phyloP scores from a whole-genome alignment of 768 basidiomycete genomes.

The Psilocybe sp. region DNA sequence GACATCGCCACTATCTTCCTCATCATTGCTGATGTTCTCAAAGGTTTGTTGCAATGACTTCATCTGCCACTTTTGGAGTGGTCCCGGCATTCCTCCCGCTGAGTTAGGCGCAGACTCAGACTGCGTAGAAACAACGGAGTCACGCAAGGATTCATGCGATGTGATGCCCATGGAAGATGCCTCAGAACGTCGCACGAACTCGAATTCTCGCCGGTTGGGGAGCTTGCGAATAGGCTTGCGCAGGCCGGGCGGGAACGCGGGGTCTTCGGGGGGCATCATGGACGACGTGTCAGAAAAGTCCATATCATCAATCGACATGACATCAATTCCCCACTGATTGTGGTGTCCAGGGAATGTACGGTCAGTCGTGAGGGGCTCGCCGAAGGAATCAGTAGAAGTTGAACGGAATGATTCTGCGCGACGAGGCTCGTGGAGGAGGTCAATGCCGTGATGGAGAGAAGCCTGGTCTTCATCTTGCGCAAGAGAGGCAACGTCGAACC shows the following conservation, averaged over 20 bases:
- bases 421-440: slow-evolving; percentile 13
- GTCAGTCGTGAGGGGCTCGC: slow-evolving; percentile 33
- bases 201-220: slow-evolving; percentile 76
- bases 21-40: slow-evolving; percentile 72
- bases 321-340: slow-evolving; percentile 62
- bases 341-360: slow-evolving; percentile 35
- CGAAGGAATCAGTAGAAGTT: slow-evolving; percentile 52
- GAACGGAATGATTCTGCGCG: slow-evolving; percentile 38
- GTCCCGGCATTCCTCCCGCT: slow-evolving; percentile 27
- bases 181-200: slow-evolving; percentile 71
- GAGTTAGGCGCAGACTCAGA: slow-evolving; percentile 35
- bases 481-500: background rate
- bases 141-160: slow-evolving; percentile 54
- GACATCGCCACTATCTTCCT: slow-evolving; percentile 67
- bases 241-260: slow-evolving; percentile 49
- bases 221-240: slow-evolving; percentile 55
- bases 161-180: slow-evolving; percentile 80
- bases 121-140: slow-evolving; percentile 42
- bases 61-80: slow-evolving; percentile 80
- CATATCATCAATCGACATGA: slow-evolving; percentile 76
- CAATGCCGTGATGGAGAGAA: slow-evolving; percentile 5
- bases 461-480: background rate
- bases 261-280: slow-evolving; percentile 34
- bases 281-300: slow-evolving; percentile 81
- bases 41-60: slow-evolving; percentile 56